Evolutionary conservation across 2,329 filamentous ascomycete genomes (phyloP), one percentile per base, ranked within the genome.

Genomic region (Colletotrichum kahawae): DNA sequence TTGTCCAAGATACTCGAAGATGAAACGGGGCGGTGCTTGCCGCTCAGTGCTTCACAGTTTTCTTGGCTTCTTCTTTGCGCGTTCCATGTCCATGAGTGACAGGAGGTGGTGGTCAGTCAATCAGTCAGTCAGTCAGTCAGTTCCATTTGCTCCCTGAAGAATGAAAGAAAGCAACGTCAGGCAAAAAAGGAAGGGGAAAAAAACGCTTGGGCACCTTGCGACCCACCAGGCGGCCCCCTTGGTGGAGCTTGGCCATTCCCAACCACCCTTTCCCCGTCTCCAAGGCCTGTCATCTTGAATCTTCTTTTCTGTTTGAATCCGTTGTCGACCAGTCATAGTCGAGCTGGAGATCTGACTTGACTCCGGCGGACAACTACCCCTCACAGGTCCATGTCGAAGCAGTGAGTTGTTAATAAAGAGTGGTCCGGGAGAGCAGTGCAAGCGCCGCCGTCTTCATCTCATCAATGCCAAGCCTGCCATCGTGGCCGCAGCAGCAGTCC

Each of bases 1-100:
- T 60, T 38, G 62, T 74, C 59, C 65, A 74, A 71, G 48, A 60
- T 51, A 16, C 27, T 54, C n/a, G 54, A 18, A 43, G 51, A 51
- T 67, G 71, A 74, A 71, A 74, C 71, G 60, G 66, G 70, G 70
- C 65, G 66, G 70, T 70, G 70, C 70, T 64, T 27, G 66, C 48
- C 57, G 43, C 27, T 64, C 65, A 56, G 65, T 69, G 65, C 56
- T 43, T 64, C 57, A 63, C 43, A 65, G 64, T 67, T 64, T 29
- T 66, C 62, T 71, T 68, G 51, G 36, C 64, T 54, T 57, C 54
- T 31, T 27, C 54, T 31, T 27, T 51, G 24, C 27, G 24, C 13
- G 54, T 27, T 27, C 54, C 27, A 57, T 13, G 27, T 16, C 54
- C 54, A 29, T 21, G 43, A 51, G 43, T n/a, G n/a, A 21, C 43